These are phyloP conservation scores for Malassezia slooffiae DNA, from an alignment of 1,284 basidiomycete species.

Conservation along the genomic window DNA sequence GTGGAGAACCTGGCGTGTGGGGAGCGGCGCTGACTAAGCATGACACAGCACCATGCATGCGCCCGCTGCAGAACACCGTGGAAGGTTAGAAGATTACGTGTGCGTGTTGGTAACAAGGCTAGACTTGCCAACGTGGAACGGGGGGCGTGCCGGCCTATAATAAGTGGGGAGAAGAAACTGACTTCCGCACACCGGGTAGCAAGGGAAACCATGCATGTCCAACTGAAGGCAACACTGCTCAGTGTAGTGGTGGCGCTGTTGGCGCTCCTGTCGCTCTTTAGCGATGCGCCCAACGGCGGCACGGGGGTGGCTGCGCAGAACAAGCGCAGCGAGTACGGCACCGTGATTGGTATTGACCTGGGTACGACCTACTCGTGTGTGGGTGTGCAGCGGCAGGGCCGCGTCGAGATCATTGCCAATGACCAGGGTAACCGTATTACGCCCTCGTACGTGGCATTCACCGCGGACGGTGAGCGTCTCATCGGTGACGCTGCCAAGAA, in stretches of 20 bases:
- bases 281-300: constrained; percentile 15
- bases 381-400: constrained; percentile 69
- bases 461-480: constrained; percentile 64
- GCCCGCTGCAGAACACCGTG: constrained; percentile 11
- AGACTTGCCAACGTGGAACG: constrained; percentile 13
- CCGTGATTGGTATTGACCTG: constrained; percentile 73
- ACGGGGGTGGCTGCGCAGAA: constrained; percentile 37
- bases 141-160: not conserved
- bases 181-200: too few relatives aligned
- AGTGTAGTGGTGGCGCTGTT: constrained; percentile 7
- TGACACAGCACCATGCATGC: too few relatives aligned
- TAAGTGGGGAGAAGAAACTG: not conserved
- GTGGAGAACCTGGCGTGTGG: too few relatives aligned
- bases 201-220: constrained; percentile 9
- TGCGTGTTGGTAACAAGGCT: not conserved
- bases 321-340: constrained; percentile 56
- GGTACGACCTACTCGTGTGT: constrained; percentile 50
- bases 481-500: constrained; percentile 57
- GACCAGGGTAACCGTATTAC: constrained; percentile 50
- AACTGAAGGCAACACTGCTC: constrained; percentile 11
- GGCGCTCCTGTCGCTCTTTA: constrained; percentile 12
- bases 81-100: constrained; percentile 14
- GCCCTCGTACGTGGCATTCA: constrained; percentile 47
- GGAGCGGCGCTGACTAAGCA: too few relatives aligned
- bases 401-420: constrained; percentile 47